phyloP scores from a whole-genome alignment of 768 basidiomycete species.

The Suillus subaureus region DNA sequence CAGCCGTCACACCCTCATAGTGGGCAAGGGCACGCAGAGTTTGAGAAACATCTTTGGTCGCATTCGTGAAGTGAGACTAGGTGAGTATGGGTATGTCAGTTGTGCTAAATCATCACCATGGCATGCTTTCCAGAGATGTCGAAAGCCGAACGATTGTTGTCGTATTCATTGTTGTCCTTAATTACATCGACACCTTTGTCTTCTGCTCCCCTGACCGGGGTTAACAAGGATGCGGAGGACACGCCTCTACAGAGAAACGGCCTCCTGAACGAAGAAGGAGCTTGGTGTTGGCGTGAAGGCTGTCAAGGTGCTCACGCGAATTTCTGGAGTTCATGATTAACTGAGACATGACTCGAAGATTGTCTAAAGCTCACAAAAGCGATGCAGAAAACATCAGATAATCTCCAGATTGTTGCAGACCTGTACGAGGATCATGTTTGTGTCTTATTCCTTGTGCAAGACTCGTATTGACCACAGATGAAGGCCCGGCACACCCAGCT shows the following conservation, averaged over 20 bases:
- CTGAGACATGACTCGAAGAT: constrained; percentile 40
- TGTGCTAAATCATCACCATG: not conserved
- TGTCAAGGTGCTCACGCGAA: constrained; percentile 54
- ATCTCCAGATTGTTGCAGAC: constrained; percentile 73
- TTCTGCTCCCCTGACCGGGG: constrained; percentile 47
- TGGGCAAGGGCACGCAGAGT: constrained; percentile 69
- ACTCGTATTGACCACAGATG: constrained; percentile 9
- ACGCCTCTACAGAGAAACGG: constrained; percentile 48
- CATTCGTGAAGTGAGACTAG: constrained; percentile 67
- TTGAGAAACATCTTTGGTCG: constrained; percentile 63
- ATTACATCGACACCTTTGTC: constrained; percentile 70
- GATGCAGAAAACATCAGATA: constrained; percentile 74
- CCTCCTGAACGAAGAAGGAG: constrained; percentile 68
- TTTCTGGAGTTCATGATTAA: not conserved
- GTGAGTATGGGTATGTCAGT: constrained; percentile 39
- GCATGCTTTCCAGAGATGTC: constrained; percentile 63
- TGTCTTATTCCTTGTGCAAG: constrained; percentile 11
- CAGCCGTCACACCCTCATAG: constrained; percentile 61
- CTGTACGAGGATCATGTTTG: constrained; percentile 78
- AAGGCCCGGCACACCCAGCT: constrained; percentile 77
- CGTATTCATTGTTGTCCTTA: constrained; percentile 72
- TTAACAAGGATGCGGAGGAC: constrained; percentile 50
- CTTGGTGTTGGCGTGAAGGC: constrained; percentile 86
- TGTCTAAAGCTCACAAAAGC: constrained; percentile 81
- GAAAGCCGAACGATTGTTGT: constrained; percentile 71